phyloP scores from a whole-genome alignment of 1,139 yeast genomes.

The Yamadazyma siamensis region DNA sequence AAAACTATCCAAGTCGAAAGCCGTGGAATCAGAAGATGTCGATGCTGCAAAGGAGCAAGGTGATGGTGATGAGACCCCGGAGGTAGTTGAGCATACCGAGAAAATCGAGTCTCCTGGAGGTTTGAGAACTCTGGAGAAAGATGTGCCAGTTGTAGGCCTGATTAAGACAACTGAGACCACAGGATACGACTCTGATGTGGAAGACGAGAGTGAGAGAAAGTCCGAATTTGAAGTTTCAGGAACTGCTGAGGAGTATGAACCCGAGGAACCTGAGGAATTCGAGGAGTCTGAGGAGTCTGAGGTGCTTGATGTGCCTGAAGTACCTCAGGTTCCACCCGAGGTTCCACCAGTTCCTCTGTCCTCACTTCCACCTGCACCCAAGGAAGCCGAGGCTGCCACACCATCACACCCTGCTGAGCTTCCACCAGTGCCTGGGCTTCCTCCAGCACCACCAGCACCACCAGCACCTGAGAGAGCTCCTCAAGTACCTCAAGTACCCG shows the following conservation, averaged over 20 bases:
- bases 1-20: constrained; percentile 4
- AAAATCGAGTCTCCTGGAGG: too few relatives aligned
- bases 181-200: constrained; percentile 48
- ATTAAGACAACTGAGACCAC: constrained; percentile 31
- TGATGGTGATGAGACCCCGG: constrained; percentile 13
- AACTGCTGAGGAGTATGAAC: constrained; percentile 6
- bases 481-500: constrained; percentile 3
- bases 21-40: not conserved
- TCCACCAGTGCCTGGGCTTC: too few relatives aligned
- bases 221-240: constrained; percentile 13
- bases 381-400: too few relatives aligned
- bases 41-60: constrained; percentile 6
- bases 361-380: not conserved
- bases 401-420: too few relatives aligned
- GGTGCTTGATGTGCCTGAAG: not conserved
- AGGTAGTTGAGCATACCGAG: constrained; percentile 8
- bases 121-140: too few relatives aligned
- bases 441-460: constrained; percentile 1
- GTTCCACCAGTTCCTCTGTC: constrained; percentile 2
- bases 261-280: too few relatives aligned
- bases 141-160: too few relatives aligned
- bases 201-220: too few relatives aligned
- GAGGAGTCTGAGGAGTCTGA: not conserved
- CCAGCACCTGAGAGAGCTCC: constrained; percentile 2
- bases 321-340: constrained; percentile 7